A percentile compares a stretch with the other conserved stretches of the same genome.
Conservation (phyloP, 2,329 filamentous ascomycete species). For the Aschersonia sp. region DNA sequence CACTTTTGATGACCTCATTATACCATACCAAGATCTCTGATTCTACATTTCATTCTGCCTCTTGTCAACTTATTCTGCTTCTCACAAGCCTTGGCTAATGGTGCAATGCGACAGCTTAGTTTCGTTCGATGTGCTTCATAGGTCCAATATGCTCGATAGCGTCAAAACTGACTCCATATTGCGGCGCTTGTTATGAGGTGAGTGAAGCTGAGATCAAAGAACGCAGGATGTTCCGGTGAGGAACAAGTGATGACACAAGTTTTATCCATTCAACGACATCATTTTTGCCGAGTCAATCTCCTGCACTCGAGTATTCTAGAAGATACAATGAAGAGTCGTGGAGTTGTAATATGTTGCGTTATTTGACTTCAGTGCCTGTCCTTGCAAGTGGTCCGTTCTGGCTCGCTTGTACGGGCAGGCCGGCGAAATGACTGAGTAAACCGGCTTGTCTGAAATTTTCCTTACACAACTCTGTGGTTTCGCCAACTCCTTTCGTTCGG, state of each 20-base stretch:
- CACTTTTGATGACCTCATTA: constrained; percentile 46
- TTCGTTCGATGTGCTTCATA: too few relatives aligned
- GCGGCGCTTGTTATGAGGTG: background rate
- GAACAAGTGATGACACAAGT: constrained; percentile 32
- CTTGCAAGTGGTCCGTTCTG: constrained; percentile 41
- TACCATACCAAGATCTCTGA: constrained; percentile 53
- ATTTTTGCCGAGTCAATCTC: constrained; percentile 56
- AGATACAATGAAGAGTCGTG: constrained; percentile 56
- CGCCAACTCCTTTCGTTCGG: too few relatives aligned
- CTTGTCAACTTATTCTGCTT: too few relatives aligned
- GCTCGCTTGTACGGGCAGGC: constrained; percentile 24
- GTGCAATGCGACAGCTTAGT: too few relatives aligned
- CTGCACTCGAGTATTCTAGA: constrained; percentile 44
- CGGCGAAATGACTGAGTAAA: constrained; percentile 56
- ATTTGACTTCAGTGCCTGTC: constrained; percentile 45
- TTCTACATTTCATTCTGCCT: constrained; percentile 13
- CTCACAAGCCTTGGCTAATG: too few relatives aligned
- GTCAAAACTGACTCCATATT: too few relatives aligned
- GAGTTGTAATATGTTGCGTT: constrained; percentile 41
- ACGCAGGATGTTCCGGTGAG: background rate
- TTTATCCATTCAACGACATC: constrained; percentile 65
- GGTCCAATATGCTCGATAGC: too few relatives aligned
- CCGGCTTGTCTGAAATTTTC: constrained; percentile 41
- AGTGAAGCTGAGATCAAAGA: background rate
- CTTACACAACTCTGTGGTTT: too few relatives aligned